Evolutionary conservation across 345 rosid genomes (phyloP), one percentile per base, ranked within the genome.

Genomic region (Corchorus capsularis): DNA sequence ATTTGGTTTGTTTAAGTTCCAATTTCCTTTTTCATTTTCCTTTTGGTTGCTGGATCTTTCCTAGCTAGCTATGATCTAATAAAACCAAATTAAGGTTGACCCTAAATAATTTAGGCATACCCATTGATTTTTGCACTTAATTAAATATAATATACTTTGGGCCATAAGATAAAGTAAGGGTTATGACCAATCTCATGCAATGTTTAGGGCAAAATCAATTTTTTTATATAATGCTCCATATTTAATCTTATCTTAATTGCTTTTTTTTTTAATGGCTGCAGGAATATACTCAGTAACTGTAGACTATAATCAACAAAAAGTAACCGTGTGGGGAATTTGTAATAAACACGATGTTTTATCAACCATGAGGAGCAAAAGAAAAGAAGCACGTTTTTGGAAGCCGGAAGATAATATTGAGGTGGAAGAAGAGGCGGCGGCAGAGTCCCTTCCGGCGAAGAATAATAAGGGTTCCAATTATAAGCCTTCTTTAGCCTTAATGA

Each of bases 251-350:
- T 39, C 19, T 46, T 14, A 45, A 43, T 22, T 14, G 39, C 17
- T 72, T 16, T 50, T 0, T 13, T 43, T 34, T n/a, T n/a, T n/a
- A n/a, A n/a, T 17, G 54, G 62, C 1, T 27, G 27, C 87, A 94
- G 98, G 97, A 52, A 92, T 92, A 77, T 86, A 92, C 75, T 91
- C 95, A 17, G 94, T 90, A 68, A 88, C 84, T 57, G 91, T 92
- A 53, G 93, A 94, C 56, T 86, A 83, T 50, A 54, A 78, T 65
- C 83, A 92, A 49, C 98, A 92, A 62, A 94, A 92, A 82, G 97
- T 88, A 81, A 89, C 88, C 1, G 96, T 91, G 10, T 94, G 98
- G 98, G 97, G 96, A 27, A 92, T 94, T 37, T 94, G 97, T 86
- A 91, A 94, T 86, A 94, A 92, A 60, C 55, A 86, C 65, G 87